Base-by-base conservation (phyloP, 768 basidiomycete species). In the Tulasnella sp. region DNA sequence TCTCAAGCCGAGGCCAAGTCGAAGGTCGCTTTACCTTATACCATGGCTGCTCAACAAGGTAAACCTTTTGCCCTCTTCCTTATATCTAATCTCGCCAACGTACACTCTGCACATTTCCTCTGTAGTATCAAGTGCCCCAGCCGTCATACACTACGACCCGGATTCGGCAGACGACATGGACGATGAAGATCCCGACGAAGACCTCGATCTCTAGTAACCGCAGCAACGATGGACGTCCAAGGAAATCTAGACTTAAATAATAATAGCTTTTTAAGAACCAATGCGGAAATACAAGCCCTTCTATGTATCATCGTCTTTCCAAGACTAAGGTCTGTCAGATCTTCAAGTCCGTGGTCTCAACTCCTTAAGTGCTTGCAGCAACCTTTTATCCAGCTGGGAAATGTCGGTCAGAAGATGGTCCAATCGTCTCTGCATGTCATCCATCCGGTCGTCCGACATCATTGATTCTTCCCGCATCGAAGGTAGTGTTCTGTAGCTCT, bases 171-270 rank as follows among this genome's bases (percentile, higher is more conserved):
- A 98, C 84, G 96, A 98, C 83, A 90, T 97, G 76, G 96, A 98
- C 84, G 96, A 97, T 78, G 96, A 97, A 79, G 96, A 98, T 87
- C 96, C 96, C 31, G 96, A 98, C 83, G 96, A 97, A 84, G 96
- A 97, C 86, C 87, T 97, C 81, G 94, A 97, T 83, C 93, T 96
- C 80, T 96, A 64, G n/a, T 14, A 2, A 7, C 5, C 14, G 54
- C 20, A 28, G 5, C 20, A 4, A 31, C 31, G 20, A 31, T 31
- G 24, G 14, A n/a, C 60, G n/a, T 7, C 22, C 31, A 64, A n/a
- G 24, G 60, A 64, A 64, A 64, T 64, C 22, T 64, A 31, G 60
- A 64, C 60, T 64, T 64, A 64, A 64, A 64, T 64, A 64, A 64
- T 18, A 64, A 64, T 64, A 64, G 24, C 60, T 64, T 22, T 64